Base-by-base conservation (phyloP, 2,329 filamentous ascomycete species). In the Achaetomium macrosporum region DNA sequence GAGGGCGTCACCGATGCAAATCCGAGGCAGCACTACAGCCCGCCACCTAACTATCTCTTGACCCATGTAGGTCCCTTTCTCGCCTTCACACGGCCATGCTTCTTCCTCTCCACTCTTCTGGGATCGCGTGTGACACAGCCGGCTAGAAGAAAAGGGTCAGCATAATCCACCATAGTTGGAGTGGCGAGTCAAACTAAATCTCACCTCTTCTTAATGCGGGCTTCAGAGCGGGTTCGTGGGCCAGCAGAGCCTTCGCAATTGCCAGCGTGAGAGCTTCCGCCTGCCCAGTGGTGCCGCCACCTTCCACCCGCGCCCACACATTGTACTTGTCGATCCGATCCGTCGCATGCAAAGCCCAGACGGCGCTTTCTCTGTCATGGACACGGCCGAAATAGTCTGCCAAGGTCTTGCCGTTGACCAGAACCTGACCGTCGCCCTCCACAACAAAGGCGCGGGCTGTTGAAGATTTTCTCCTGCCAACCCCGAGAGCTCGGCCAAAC, bases 21-120 rank as follows among this genome's bases (percentile, higher is more conserved):
- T 17, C 48, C 49, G 30, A 47, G 37, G 40, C 31, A 39, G 8
- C 36, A 40, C 16, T 35, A 51, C 46, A 54, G 47, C 42, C 42
- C 19, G 41, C 48, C 25, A 17, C 42, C 25, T 30, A 47, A 58
- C 59, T 77, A 83, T 74, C 80, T 74, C 83, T 96, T 97, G 79
- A 97, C 91, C 93, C 95, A 99, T 64, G 93, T 82, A 56, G 92
- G 92, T 83, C 87, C 95, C 84, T 99, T 99, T 73, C 93, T 88
- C 54, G 93, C 92, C 81, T 99, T 99, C 74, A 95, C 73, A 66
- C 90, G 89, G 63, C 93, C 95, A 53, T 90, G 83, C 82, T 99
- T 97, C 85, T 99, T 99, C 70, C 93, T 92, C 75, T 99, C 93
- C 62, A 99, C 95, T 66, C 79, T 84, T 74, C 92, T 90, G 53